Base-by-base conservation (phyloP, 176 grass and related monocot species). In the Hyparrhenia diplandra region DNA sequence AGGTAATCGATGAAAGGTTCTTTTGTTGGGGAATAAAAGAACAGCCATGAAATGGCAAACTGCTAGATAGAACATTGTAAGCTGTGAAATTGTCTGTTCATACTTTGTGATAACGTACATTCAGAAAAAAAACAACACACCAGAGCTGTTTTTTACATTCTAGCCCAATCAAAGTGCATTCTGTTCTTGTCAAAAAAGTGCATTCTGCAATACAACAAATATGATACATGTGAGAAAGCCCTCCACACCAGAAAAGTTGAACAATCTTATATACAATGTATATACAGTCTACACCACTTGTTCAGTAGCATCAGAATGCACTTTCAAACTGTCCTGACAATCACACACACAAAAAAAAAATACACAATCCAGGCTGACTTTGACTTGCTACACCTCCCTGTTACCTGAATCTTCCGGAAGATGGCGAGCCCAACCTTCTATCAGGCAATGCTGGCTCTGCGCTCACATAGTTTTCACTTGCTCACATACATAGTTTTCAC, bases 1-100 rank as follows among this genome's bases (percentile, higher is more conserved):
- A 37, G 61, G 85, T 11, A 85, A 76, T 75, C 74, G 55, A 34
- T 82, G 57, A 54, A 78, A 67, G 41, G 76, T 67, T 79, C 77
- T 79, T 54, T 37, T 67, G 63, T 79, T 79, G 30, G 29, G 13
- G n/a, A 43, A 65, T n/a, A 79, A 79, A 32, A 32, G 36, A 61
- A 49, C 47, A 43, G 37, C 21, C 61, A 31, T 43, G 47, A 57
- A 76, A 31, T 27, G 52, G 73, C 28, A 11, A 25, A 46, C 47
- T 84, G 64, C 31, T 32, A 32, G 31, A 74, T n/a, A n/a, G n/a
- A n/a, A n/a, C 60, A 23, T 67, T 30, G 43, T 66, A 30, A 32
- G 31, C 31, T 17, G 61, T 45, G n/a, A n/a, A n/a, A 59, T 42
- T 47, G n/a, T n/a, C 25, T 62, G 37, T 49, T 37, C 66, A 51